Evolutionary conservation across 225 moss, liverwort and hornwort species (phyloP), one percentile per base, ranked within the genome.

Genomic region (Asterella californica): DNA sequence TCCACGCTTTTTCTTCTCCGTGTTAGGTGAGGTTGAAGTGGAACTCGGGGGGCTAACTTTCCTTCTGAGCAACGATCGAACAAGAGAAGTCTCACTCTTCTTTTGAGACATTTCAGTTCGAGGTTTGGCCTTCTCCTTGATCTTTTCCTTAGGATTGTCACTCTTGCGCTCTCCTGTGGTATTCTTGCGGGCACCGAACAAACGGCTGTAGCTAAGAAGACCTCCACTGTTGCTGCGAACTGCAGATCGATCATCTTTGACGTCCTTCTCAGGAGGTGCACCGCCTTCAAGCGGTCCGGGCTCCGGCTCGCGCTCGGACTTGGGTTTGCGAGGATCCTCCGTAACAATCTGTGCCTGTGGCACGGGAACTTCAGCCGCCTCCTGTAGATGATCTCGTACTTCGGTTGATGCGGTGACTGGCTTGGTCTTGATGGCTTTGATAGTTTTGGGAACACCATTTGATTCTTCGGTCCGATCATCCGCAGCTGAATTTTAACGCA

Each of bases 11-110:
- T 80, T 87, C 54, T 82, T 87, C 37, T 87, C 84, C 66, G 71
- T 72, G 4, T 69, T 78, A 32, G 81, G 83, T 4, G 81, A 79
- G 27, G 80, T 64, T 49, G 79, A 72, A n/a, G 79, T 30, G 14
- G 69, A 53, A 18, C 62, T 66, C 4, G 74, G 78, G 5, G 84
- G 36, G 62, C 67, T 33, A 75, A 84, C 30, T 32, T 80, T 87
- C 48, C 87, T 82, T 79, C 87, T 80, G 25, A 87, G 77, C 69
- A 87, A 66, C 32, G 84, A 76, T 53, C 84, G 81, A 37, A 87
- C 84, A 10, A 87, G 75, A 22, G 82, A 87, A 9, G 79, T 79
- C 45, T 87, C 87, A 73, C 68, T 84, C 68, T 78, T 86, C 76
- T 74, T 79, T 5, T 81, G 65, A 25, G 69, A 48, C 0, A 5